phyloP scores from a whole-genome alignment of 73 alveolate genomes.

The Diophrys sp. region DNA sequence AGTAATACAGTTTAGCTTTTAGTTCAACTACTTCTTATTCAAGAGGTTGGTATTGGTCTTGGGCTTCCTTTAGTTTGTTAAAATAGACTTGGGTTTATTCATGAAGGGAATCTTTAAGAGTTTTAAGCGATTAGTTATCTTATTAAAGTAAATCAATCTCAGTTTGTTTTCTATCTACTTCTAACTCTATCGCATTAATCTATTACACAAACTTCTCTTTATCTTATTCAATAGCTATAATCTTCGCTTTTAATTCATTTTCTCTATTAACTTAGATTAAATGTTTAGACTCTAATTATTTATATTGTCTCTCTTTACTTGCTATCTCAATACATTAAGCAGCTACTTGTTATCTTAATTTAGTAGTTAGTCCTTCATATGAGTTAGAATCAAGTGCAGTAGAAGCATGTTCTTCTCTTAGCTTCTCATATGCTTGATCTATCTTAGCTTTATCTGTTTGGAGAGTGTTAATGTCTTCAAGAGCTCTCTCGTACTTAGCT shows the following conservation, averaged over 20 bases:
- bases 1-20: not conserved
- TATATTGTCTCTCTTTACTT: not conserved
- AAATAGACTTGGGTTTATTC: not conserved
- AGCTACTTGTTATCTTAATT: not conserved
- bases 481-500: not conserved
- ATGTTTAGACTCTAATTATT: not conserved
- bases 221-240: not conserved
- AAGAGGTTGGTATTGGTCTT: not conserved
- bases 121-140: not conserved
- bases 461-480: not conserved
- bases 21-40: too few species aligned
- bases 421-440: not conserved
- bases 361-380: not conserved
- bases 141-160: too few species aligned
- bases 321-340: not conserved
- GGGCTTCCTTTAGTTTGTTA: not conserved
- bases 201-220: too few species aligned
- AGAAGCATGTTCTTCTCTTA: not conserved
- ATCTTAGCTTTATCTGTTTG: not conserved
- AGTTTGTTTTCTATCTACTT: not conserved
- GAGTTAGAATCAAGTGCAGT: not conserved
- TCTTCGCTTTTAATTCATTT: not conserved
- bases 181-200: too few species aligned
- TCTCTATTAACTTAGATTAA: not conserved
- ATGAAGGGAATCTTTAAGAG: not conserved